Conservation (phyloP, 176 grass and related monocot species). For the Carex cristatella region DNA sequence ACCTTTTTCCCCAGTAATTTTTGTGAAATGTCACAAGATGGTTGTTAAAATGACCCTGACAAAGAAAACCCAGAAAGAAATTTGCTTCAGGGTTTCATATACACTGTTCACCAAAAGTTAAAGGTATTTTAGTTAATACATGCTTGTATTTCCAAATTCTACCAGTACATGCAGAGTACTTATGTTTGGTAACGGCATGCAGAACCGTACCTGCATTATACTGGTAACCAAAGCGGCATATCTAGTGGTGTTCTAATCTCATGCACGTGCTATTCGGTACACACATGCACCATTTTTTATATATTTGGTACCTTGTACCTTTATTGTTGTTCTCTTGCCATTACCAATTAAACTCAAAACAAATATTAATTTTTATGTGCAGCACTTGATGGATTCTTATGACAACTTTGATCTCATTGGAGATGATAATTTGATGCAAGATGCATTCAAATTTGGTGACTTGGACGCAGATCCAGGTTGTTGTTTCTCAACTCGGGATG, state of each 20-base stretch:
- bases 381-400: constrained; percentile 14
- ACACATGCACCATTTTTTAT: background rate
- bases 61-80: background rate
- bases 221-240: background rate
- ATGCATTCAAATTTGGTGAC: background rate
- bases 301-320: background rate
- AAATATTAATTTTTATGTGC: background rate
- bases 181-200: background rate
- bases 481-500: background rate
- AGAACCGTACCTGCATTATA: background rate
- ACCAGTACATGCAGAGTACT: background rate
- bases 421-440: constrained; percentile 18
- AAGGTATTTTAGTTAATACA: background rate
- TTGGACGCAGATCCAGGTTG: background rate
- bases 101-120: background rate
- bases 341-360: background rate
- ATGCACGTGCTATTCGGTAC: background rate
- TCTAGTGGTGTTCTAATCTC: background rate
- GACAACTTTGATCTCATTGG: constrained; percentile 12
- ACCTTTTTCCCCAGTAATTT: background rate
- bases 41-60: constrained; percentile 12
- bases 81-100: background rate
- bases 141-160: background rate
- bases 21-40: background rate
- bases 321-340: background rate